These are phyloP conservation scores for Penicillium sp. DNA, from an alignment of 2,329 filamentous ascomycete species.

Conservation along the genomic window DNA sequence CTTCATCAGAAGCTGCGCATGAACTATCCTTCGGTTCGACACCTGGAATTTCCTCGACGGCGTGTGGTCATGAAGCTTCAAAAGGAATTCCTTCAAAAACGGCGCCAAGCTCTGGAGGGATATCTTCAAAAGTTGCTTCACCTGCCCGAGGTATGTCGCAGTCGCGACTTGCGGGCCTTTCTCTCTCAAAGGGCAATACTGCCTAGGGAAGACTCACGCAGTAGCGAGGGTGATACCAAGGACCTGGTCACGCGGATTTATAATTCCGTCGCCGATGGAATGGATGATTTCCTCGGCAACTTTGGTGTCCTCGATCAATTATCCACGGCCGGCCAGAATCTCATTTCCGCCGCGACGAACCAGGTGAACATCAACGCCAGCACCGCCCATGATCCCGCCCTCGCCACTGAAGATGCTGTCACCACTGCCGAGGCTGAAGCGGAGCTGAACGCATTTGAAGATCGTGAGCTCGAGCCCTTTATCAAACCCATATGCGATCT, in stretches of 20 bases:
- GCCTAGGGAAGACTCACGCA: slow-evolving; percentile 57
- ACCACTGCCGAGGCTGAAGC: slow-evolving; percentile 79
- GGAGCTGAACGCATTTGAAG: slow-evolving; percentile 89
- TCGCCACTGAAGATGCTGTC: slow-evolving; percentile 49
- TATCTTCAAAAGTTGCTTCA: slow-evolving; percentile 81
- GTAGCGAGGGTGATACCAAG: slow-evolving; percentile 64
- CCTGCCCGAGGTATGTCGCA: slow-evolving; percentile 90
- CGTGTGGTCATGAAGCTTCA: slow-evolving; percentile 96
- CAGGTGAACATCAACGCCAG: slow-evolving; percentile 49
- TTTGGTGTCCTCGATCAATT: slow-evolving; percentile 94
- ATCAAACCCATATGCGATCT: slow-evolving; percentile 98
- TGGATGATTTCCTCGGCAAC: slow-evolving; percentile 97
- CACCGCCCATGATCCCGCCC: slow-evolving; percentile 46
- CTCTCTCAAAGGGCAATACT: slow-evolving; percentile 83
- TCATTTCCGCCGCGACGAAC: slow-evolving; percentile 56
- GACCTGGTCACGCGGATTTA: slow-evolving; percentile 92
- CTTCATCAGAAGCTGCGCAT: slow-evolving; percentile 85
- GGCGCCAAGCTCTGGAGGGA: slow-evolving; percentile 77
- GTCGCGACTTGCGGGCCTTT: slow-evolving; percentile 87
- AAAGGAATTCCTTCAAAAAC: slow-evolving; percentile 90
- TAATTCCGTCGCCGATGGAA: slow-evolving; percentile 93
- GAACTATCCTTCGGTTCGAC: slow-evolving; percentile 82
- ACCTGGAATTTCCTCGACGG: slow-evolving; percentile 87
- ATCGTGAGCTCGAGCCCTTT: slow-evolving; percentile 86
- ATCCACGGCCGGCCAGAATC: slow-evolving; percentile 86